A percentile compares a stretch with the other conserved stretches of the same genome.
Evolutionary conservation across 768 basidiomycete species (phyloP).

Genomic region (Hypholoma sublateritium): DNA sequence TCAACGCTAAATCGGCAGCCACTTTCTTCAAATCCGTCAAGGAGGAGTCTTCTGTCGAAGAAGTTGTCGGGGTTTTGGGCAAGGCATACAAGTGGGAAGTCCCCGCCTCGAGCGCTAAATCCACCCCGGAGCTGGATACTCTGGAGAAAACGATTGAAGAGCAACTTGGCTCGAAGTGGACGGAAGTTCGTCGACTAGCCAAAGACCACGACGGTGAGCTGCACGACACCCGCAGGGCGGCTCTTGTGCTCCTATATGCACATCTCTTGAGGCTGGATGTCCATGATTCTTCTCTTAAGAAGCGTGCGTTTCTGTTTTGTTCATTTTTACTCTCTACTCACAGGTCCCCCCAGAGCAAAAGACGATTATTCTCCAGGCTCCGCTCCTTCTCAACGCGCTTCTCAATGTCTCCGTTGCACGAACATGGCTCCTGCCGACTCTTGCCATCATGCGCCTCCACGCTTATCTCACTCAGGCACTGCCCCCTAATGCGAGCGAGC

Average conservation of each 20-base stretch:
- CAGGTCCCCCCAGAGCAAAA: constrained; percentile 60
- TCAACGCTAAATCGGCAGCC: constrained; percentile 78
- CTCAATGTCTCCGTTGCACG: constrained; percentile 82
- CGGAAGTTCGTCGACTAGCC: constrained; percentile 42
- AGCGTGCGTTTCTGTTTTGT: constrained; percentile 48
- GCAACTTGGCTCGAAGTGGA: constrained; percentile 55
- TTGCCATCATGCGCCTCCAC: constrained; percentile 80
- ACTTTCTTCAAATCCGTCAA: constrained; percentile 84
- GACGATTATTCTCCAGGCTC: constrained; percentile 67
- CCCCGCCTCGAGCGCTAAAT: constrained; percentile 26
- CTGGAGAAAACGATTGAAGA: constrained; percentile 52
- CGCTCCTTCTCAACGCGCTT: constrained; percentile 74
- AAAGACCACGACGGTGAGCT: constrained; percentile 34
- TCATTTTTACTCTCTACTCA: constrained; percentile 2
- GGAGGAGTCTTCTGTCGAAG: constrained; percentile 74
- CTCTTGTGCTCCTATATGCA: constrained; percentile 78
- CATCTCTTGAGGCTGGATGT: constrained; percentile 76
- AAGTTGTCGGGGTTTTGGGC: constrained; percentile 71
- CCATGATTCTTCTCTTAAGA: constrained; percentile 49
- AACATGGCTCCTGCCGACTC: constrained; percentile 83
- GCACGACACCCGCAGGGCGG: constrained; percentile 45
- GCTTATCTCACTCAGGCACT: constrained; percentile 84
- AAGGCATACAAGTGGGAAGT: constrained; percentile 64
- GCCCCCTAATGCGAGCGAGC: constrained; percentile 49
- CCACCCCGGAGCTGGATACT: constrained; percentile 40